A percentile compares a stretch with the other conserved stretches of the same genome.
Evolutionary conservation across 2,329 filamentous ascomycete genomes (phyloP).

Genomic region (Diaporthe batatas): DNA sequence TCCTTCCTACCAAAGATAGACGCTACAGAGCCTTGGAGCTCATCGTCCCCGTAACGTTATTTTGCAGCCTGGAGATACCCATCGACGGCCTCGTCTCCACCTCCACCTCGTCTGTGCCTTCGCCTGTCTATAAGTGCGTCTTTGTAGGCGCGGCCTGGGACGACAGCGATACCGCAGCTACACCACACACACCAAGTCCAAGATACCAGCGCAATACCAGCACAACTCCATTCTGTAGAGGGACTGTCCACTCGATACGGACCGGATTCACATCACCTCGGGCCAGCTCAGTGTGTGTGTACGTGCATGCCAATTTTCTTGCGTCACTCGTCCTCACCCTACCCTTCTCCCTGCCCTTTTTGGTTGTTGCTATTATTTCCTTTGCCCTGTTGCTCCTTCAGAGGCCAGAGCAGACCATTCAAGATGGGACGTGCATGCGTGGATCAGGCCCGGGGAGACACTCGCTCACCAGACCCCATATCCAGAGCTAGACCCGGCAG

Average conservation of each 20-base stretch:
- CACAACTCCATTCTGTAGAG: background rate
- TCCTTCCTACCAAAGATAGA: conserved; percentile 40
- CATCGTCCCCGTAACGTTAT: conserved; percentile 35
- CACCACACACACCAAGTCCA: background rate
- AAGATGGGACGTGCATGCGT: conserved; percentile 49
- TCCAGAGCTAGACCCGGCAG: conserved; percentile 50
- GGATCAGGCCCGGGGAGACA: conserved; percentile 48
- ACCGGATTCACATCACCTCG: background rate
- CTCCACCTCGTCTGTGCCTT: conserved; percentile 17
- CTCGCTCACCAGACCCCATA: conserved; percentile 54
- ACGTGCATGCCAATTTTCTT: conserved; percentile 24
- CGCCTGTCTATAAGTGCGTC: conserved; percentile 33
- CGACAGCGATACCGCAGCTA: background rate
- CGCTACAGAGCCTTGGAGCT: conserved; percentile 28
- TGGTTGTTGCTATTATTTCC: conserved; percentile 44
- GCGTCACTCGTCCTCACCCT: background rate
- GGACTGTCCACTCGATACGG: background rate
- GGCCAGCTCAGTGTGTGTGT: conserved; percentile 28
- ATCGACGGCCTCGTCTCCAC: conserved; percentile 33
- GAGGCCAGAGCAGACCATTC: conserved; percentile 42
- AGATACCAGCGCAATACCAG: background rate
- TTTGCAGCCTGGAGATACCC: conserved; percentile 38
- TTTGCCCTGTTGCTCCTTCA: conserved; percentile 45
- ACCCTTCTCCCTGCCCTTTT: conserved; percentile 21
- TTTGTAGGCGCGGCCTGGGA: background rate